Evolutionary conservation across 2,329 filamentous ascomycete species (phyloP).

Genomic region (Aspergillus sp.): DNA sequence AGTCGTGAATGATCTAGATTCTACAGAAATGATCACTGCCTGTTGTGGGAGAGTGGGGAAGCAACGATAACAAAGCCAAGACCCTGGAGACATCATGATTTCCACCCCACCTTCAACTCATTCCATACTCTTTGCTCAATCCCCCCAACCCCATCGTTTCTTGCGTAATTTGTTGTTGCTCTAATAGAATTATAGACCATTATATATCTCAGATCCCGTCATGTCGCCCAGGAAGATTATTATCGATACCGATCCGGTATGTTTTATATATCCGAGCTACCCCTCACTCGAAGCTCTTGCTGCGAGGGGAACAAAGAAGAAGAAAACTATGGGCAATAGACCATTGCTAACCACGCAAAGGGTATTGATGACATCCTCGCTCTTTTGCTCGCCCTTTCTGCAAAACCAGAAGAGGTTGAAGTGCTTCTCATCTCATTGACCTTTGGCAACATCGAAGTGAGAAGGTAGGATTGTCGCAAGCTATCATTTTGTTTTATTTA

Average conservation of each 20-base stretch:
- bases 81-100: not conserved
- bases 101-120: too few relatives aligned
- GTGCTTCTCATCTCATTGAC: conserved; percentile 81
- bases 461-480: conserved; percentile 52
- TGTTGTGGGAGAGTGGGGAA: conserved; percentile 6
- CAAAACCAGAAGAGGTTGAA: conserved; percentile 78
- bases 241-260: conserved; percentile 91
- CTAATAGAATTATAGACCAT: too few relatives aligned
- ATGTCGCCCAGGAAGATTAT: conserved; percentile 77
- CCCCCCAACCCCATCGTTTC: too few relatives aligned
- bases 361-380: conserved; percentile 91
- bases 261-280: conserved; percentile 3
- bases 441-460: conserved; percentile 86
- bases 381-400: conserved; percentile 78
- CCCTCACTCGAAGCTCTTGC: too few relatives aligned
- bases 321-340: too few relatives aligned
- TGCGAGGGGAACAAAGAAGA: too few relatives aligned
- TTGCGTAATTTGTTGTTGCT: too few relatives aligned
- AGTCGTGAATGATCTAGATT: too few relatives aligned
- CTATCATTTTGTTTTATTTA: not conserved
- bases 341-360: conserved; percentile 14
- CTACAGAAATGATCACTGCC: too few relatives aligned
- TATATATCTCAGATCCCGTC: not conserved
- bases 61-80: conserved; percentile 12
- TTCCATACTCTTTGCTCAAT: too few relatives aligned